These are phyloP conservation scores for Rauvolfia tetraphylla DNA, from an alignment of 257 asterid genomes.

Conservation along the genomic window DNA sequence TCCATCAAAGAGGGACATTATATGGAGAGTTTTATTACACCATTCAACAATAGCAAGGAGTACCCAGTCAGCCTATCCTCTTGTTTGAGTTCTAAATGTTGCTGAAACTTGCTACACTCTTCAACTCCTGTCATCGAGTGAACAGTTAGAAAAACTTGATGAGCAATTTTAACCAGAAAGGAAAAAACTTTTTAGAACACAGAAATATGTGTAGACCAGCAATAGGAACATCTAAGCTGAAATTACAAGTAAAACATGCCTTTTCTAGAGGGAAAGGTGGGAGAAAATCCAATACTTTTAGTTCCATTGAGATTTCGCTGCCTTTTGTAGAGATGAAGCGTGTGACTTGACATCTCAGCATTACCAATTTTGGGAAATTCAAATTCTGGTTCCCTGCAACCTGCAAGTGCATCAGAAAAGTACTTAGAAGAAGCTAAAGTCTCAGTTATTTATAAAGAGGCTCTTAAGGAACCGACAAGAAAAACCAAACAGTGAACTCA, in stretches of 20 bases:
- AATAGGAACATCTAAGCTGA: constrained; percentile 15
- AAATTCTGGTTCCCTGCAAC: constrained; percentile 34
- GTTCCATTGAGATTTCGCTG: constrained; percentile 31
- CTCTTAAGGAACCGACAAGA: neutral
- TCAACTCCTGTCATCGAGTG: constrained; percentile 39
- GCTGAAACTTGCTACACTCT: constrained; percentile 36
- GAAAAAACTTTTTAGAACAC: constrained; percentile 3
- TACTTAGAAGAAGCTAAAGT: neutral
- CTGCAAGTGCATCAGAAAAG: constrained; percentile 34
- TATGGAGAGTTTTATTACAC: constrained; percentile 3
- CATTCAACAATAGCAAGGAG: constrained; percentile 24
- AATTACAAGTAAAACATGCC: constrained; percentile 35
- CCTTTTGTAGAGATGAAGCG: constrained; percentile 29
- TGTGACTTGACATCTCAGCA: constrained; percentile 26
- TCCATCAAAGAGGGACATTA: neutral
- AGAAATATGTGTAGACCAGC: constrained; percentile 15
- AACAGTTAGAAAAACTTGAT: neutral
- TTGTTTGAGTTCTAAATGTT: constrained; percentile 43
- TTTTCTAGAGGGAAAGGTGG: constrained; percentile 38
- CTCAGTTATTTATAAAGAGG: neutral
- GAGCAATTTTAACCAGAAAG: constrained; percentile 2
- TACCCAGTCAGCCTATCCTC: constrained; percentile 70
- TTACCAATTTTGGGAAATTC: constrained; percentile 33
- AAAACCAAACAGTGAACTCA: neutral
- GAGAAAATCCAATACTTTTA: constrained; percentile 35